Base-by-base conservation (phyloP, 1,284 basidiomycete species). In the Cryptococcus sp. region DNA sequence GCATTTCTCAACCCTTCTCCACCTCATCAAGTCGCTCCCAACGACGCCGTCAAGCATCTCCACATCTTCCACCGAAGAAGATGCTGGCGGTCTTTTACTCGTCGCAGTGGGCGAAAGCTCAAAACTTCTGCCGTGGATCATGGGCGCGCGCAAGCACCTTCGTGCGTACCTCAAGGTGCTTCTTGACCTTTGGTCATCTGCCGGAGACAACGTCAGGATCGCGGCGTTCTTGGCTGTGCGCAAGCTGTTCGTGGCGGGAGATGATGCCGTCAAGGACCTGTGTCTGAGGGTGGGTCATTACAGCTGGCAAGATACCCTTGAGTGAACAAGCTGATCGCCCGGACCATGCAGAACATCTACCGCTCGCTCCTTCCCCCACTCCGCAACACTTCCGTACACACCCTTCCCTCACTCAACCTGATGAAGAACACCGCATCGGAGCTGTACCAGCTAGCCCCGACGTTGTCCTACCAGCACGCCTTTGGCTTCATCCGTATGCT, bases 341-440 rank as follows among this genome's bases (percentile, higher is more conserved):
- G 31, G 1, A n/a, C 45, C 53, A 59, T 50, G 23, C 62, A 93
- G 89, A 89, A 88, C 62, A 88, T 67, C 17, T 98, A 98, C 80
- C 84, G 91, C 53, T 85, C 88, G 3, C 82, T 97, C 38, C 85
- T 97, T 51, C 86, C 90, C 20, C 87, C 87, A 10, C 87, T 74
- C 23, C 68, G 92, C 74, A 86, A 87, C 19, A 96, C 93, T 5
- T 90, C 84, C 53, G 83, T 86, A 2, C 88, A 96, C 80, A 94
- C 89, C 1, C 82, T 99, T 15, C 93, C 94, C n/a, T 86, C 88
- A 4, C 90, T 99, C 78, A 96, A 91, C 72, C 80, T 99, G 45
- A 96, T 98, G 92, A 99, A 99, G 80, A 98, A 99, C 79, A 91
- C 93, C 2, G 94, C 94, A 0, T 89, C 89, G 0, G 93, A 96